Evolutionary conservation across 768 basidiomycete species (phyloP).

Genomic region (Russula foetens): DNA sequence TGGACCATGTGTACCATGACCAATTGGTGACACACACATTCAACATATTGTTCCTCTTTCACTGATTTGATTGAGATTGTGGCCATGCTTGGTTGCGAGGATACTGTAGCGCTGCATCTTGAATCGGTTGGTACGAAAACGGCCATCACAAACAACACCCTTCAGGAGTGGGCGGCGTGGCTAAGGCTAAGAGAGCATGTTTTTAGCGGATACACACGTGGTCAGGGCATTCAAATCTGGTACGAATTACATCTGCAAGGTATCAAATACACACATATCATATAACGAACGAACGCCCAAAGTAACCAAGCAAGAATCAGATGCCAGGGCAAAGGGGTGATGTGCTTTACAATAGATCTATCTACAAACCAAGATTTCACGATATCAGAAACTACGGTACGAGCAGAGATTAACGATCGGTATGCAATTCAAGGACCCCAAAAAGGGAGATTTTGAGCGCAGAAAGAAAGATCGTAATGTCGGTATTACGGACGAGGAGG

Average conservation of each 20-base stretch:
- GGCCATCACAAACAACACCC: not conserved
- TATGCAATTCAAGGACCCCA: not conserved
- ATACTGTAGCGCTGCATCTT: not conserved
- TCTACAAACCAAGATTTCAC: not conserved
- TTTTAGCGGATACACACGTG: not conserved
- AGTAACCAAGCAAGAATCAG: not conserved
- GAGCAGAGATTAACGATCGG: not conserved
- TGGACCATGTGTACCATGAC: too few relatives aligned
- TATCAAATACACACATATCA: constrained; percentile 1
- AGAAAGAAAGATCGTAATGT: not conserved
- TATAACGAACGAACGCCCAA: constrained; percentile 2
- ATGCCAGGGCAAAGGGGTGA: not conserved
- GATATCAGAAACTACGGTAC: not conserved
- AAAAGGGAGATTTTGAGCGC: not conserved
- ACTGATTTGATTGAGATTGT: not conserved
- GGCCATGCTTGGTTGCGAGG: not conserved
- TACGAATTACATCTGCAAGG: not conserved
- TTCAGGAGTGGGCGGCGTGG: too few relatives aligned
- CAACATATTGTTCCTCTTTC: too few relatives aligned
- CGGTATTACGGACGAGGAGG: constrained; percentile 7
- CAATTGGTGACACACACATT: too few relatives aligned
- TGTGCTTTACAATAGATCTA: not conserved
- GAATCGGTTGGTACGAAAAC: too few relatives aligned
- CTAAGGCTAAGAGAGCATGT: too few relatives aligned
- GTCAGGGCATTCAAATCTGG: not conserved